phyloP scores from a whole-genome alignment of 257 asterid genomes.

The Solanum peruvianum region DNA sequence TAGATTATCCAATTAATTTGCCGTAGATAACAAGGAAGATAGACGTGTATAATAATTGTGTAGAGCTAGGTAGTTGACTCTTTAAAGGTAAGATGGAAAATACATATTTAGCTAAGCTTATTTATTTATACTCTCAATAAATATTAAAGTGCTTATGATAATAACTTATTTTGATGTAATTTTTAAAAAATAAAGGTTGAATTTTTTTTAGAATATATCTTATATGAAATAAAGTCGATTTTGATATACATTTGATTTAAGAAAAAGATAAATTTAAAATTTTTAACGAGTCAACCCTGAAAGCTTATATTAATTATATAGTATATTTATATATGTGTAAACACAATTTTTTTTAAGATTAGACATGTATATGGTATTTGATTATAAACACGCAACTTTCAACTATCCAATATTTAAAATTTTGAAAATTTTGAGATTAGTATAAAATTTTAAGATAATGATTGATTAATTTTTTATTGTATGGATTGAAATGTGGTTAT shows the following conservation, averaged over 20 bases:
- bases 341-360: not conserved
- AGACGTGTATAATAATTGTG: not conserved
- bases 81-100: not conserved
- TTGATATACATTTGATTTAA: no score
- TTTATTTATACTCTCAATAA: no score
- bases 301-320: no score
- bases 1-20: not conserved
- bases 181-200: not conserved
- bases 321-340: no score
- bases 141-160: not conserved
- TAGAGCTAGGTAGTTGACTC: not conserved
- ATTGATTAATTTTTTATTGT: not conserved
- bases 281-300: no score
- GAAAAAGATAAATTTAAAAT: no score
- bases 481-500: not conserved
- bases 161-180: not conserved
- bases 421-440: no score
- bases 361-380: not conserved
- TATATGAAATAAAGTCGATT: no score
- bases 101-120: not conserved
- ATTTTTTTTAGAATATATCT: no score
- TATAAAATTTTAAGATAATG: not conserved
- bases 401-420: no score
- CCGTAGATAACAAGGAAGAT: not conserved
- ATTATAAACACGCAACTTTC: not conserved